Evolutionary conservation across 2,329 filamentous ascomycete genomes (phyloP).

Genomic region (Paracoccidioides lutzii): DNA sequence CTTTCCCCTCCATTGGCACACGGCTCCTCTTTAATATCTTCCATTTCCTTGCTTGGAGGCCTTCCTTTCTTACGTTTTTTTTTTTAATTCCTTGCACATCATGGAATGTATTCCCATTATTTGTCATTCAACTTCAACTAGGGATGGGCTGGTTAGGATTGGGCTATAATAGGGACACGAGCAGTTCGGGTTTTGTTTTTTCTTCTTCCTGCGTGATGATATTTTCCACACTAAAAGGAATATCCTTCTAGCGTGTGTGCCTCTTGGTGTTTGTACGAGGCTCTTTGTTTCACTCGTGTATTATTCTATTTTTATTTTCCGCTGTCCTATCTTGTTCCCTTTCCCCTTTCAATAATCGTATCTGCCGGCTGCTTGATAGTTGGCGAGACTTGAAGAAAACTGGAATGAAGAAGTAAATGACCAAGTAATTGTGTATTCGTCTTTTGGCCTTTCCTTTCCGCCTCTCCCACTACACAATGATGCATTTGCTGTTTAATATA

Average conservation of each 20-base stretch:
- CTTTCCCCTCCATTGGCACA: neutral
- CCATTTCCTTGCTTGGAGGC: neutral
- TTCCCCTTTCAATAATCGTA: neutral
- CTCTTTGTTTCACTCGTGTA: neutral
- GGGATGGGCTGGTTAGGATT: neutral
- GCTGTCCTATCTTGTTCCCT: conserved; percentile 6
- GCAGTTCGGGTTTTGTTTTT: neutral
- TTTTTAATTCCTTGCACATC: neutral
- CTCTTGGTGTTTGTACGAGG: neutral
- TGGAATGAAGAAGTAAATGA: too few relatives aligned
- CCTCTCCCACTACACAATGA: too few relatives aligned
- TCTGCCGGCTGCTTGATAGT: too few relatives aligned
- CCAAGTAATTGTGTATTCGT: neutral
- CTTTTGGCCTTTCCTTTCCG: too few relatives aligned
- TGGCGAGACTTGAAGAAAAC: neutral
- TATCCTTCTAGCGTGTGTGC: neutral
- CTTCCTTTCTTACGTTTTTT: neutral
- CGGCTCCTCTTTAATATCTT: too few relatives aligned
- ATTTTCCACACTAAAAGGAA: neutral
- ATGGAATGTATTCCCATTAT: neutral
- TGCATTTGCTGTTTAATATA: too few relatives aligned
- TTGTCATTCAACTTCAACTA: neutral
- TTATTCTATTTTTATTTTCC: neutral
- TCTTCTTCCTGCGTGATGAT: too few relatives aligned
- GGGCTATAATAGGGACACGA: neutral